Base-by-base conservation (phyloP, 1,139 yeast species). In the Debaryomyces sp. region DNA sequence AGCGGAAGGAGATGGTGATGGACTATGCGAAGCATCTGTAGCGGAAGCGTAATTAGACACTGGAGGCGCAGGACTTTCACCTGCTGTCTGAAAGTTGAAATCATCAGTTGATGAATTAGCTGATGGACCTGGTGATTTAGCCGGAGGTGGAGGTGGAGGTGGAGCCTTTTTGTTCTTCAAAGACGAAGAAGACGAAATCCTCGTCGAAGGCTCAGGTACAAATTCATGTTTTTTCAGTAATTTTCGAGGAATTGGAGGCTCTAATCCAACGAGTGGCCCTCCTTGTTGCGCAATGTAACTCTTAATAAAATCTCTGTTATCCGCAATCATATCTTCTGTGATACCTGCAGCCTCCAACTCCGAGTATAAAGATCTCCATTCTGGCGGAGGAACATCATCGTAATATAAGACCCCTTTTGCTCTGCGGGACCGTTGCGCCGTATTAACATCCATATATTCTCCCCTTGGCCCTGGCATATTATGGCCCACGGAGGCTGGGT, bases 311-410 rank as follows among this genome's bases (percentile, higher is more conserved):
- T 87, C 89, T 53, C 91, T 76, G 61, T 89, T 88, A 51, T 88
- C 95, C 1, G 94, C 95, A 66, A 90, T 89, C 92, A 88, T 87
- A 58, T 89, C 96, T 60, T 89, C 96, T 0, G 91, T 70, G 50
- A 90, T 89, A 0, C 96, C 97, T 46, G 88, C 87, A 18, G 81
- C 75, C 34, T 85, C 95, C 49, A 90, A 74, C 61, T 87, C 94
- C 5, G 81, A 72, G 55, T 89, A 88, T 48, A 90, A 75, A 1
- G 87, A 75, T 42, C 92, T 69, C 96, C 96, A 89, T 64, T 89
- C 96, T 4, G 88, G 86, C 6, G 96, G 96, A 1, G 96, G 96
- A 44, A 79, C 80, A 54, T 77, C 89, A 61, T 89, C 96, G 61
- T 89, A 88, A 63, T 86, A 88, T 21, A 85, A 71, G 4, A 82